phyloP scores from a whole-genome alignment of 352 stramenopile species.

The Globisporangium ultimum region DNA sequence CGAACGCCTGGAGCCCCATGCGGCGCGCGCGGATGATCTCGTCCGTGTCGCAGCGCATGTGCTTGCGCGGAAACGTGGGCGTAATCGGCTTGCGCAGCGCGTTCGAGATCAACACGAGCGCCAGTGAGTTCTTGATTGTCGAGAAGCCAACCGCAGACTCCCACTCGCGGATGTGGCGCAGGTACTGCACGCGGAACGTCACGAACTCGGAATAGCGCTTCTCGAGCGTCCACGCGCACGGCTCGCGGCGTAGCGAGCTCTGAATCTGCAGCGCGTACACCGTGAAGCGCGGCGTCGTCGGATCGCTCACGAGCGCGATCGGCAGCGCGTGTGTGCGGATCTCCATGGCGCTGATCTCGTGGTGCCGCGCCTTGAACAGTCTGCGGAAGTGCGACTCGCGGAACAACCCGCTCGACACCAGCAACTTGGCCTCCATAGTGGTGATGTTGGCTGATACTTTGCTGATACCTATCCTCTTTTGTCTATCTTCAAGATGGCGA shows the following conservation, averaged over 20 bases:
- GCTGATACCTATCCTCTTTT: background rate
- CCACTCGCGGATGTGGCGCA: constrained; percentile 46
- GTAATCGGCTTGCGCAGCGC: constrained; percentile 39
- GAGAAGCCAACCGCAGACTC: constrained; percentile 17
- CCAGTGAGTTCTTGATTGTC: constrained; percentile 29
- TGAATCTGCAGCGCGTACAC: constrained; percentile 66
- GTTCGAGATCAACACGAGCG: constrained; percentile 41
- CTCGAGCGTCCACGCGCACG: constrained; percentile 42
- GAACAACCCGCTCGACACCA: constrained; percentile 17
- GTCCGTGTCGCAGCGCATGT: constrained; percentile 54
- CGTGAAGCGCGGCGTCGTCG: constrained; percentile 40
- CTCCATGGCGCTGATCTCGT: constrained; percentile 22
- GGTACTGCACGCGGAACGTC: constrained; percentile 39
- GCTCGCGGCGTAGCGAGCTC: constrained; percentile 22
- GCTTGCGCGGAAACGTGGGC: constrained; percentile 49
- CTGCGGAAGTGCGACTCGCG: constrained; percentile 16
- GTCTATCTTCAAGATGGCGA: background rate
- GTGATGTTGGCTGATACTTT: background rate
- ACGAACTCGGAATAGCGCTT: constrained; percentile 74
- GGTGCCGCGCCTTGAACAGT: constrained; percentile 30
- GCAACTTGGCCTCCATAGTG: constrained; percentile 9
- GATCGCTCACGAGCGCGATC: constrained; percentile 2
- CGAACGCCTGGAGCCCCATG: constrained; percentile 44
- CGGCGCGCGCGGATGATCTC: constrained; percentile 50
- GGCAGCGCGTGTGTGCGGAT: constrained; percentile 16